A percentile compares a stretch with the other conserved stretches of the same genome.
phyloP scores from a whole-genome alignment of 2,329 filamentous ascomycete species.

The Allantophomopsis lycopodina region DNA sequence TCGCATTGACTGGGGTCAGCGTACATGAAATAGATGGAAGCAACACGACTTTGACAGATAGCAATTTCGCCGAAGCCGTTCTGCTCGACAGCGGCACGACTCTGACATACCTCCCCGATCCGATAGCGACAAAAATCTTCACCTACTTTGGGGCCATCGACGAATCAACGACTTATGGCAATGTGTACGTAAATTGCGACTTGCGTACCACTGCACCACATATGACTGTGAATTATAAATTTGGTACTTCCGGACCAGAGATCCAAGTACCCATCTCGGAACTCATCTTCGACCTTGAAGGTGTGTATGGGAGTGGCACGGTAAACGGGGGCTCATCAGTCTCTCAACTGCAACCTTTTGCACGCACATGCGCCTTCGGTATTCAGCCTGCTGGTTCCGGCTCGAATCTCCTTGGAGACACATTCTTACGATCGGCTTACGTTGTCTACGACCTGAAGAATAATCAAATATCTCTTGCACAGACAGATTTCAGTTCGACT shows the following conservation, averaged over 20 bases:
- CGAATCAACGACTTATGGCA: conserved; percentile 21
- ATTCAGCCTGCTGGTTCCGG: conserved; percentile 24
- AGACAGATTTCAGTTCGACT: conserved; percentile 34
- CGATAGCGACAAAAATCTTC: conserved; percentile 39
- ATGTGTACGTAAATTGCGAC: conserved; percentile 26
- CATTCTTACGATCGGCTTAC: conserved; percentile 44
- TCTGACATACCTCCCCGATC: conserved; percentile 52
- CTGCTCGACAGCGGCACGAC: conserved; percentile 68
- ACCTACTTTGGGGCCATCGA: conserved; percentile 38
- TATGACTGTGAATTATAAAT: conserved; percentile 31
- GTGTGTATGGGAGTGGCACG: background rate
- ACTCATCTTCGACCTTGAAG: conserved; percentile 14
- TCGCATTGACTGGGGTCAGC: conserved; percentile 21
- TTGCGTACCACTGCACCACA: conserved; percentile 27
- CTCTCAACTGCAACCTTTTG: conserved; percentile 22
- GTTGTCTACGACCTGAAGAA: conserved; percentile 40
- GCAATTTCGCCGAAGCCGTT: conserved; percentile 28
- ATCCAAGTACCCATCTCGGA: conserved; percentile 40
- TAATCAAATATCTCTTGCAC: conserved; percentile 34
- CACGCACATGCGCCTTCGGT: conserved; percentile 27
- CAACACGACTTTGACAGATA: conserved; percentile 22
- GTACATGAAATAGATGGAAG: conserved; percentile 28
- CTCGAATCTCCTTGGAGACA: conserved; percentile 35
- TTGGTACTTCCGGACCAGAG: conserved; percentile 31
- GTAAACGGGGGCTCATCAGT: background rate